Conservation (phyloP, 345 rosid genomes). For the Aquilaria yunnanensis region DNA sequence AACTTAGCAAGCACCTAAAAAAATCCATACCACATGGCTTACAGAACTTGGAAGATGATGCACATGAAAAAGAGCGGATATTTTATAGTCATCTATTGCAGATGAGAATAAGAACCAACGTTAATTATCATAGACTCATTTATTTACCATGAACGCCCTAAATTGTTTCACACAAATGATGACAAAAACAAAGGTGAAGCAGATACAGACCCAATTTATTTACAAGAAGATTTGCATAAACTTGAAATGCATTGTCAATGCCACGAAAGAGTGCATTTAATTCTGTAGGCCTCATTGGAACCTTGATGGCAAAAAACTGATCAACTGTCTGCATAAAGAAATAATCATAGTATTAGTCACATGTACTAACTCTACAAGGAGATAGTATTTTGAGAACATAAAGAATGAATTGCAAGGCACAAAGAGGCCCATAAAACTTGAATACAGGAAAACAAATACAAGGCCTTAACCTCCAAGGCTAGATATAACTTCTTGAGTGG, state of each 20-base stretch:
- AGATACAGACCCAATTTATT: conserved; percentile 72
- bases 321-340: conserved; percentile 79
- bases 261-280: conserved; percentile 74
- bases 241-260: conserved; percentile 91
- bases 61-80: not conserved
- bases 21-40: not conserved
- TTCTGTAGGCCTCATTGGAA: conserved; percentile 85
- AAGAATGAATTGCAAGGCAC: no score
- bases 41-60: not conserved
- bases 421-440: no score
- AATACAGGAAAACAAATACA: no score
- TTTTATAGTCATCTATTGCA: not conserved
- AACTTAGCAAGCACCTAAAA: conserved; percentile 3
- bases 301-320: conserved; percentile 80
- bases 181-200: conserved; percentile 11
- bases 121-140: not conserved
- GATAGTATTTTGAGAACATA: not conserved
- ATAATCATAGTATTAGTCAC: not conserved
- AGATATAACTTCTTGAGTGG: no score
- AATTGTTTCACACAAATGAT: conserved; percentile 1
- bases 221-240: conserved; percentile 66
- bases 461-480: no score
- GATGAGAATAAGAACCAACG: not conserved
- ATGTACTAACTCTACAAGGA: conserved; percentile 4
- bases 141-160: not conserved